These are phyloP conservation scores for Chrysoporthe cubensis DNA, from an alignment of 2,329 filamentous ascomycete genomes.

Conservation along the genomic window DNA sequence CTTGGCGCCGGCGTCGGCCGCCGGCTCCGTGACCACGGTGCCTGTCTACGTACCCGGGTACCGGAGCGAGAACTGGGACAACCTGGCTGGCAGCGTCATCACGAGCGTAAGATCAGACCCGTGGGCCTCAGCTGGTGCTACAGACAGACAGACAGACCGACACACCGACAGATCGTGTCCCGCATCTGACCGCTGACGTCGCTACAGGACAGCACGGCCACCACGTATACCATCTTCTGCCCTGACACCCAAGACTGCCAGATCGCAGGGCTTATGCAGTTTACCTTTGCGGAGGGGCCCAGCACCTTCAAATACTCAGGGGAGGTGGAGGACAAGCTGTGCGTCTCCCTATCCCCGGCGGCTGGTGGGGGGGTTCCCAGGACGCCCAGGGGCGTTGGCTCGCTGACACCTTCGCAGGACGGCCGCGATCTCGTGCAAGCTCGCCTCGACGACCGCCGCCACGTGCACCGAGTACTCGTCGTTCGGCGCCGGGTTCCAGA, in stretches of 20 bases:
- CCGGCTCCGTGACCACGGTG: slow-evolving; percentile 40
- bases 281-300: slow-evolving; percentile 51
- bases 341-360: background rate
- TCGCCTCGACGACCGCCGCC: slow-evolving; percentile 48
- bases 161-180: background rate
- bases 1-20: slow-evolving; percentile 28
- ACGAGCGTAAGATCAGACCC: slow-evolving; percentile 44
- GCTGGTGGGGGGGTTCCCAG: background rate
- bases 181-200: background rate
- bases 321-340: slow-evolving; percentile 18
- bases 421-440: slow-evolving; percentile 48
- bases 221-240: slow-evolving; percentile 55
- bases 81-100: slow-evolving; percentile 51
- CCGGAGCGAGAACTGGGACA: slow-evolving; percentile 45
- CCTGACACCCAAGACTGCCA: slow-evolving; percentile 47
- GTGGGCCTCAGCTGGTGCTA: background rate
- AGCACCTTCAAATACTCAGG: slow-evolving; percentile 40
- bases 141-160: too few species aligned
- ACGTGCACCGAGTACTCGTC: slow-evolving; percentile 55
- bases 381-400: background rate
- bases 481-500: slow-evolving; percentile 43
- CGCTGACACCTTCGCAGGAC: slow-evolving; percentile 39
- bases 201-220: slow-evolving; percentile 43
- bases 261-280: slow-evolving; percentile 51
- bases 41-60: slow-evolving; percentile 53